Conservation (phyloP, 2,329 filamentous ascomycete species). For the Colletotrichum lentis region DNA sequence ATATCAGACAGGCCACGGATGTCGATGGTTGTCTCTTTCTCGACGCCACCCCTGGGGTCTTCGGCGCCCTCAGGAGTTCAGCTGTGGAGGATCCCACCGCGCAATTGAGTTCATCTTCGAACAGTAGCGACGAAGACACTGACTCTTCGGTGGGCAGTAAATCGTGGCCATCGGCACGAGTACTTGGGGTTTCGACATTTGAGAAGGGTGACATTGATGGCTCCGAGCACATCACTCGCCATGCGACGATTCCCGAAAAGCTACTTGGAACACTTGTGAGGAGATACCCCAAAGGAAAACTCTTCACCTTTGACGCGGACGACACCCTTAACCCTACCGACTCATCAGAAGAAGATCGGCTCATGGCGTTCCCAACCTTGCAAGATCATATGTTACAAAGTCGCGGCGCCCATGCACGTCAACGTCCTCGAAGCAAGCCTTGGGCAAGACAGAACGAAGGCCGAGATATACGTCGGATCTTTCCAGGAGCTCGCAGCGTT, state of each 20-base stretch:
- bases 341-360: conserved; percentile 27
- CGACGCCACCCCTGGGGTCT: background rate
- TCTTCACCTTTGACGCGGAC: conserved; percentile 45
- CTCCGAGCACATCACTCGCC: conserved; percentile 12
- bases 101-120: background rate
- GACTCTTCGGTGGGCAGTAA: background rate
- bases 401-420: background rate
- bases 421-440: background rate
- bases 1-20: conserved; percentile 7
- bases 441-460: conserved; percentile 19
- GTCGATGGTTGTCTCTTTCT: background rate
- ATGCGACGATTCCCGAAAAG: conserved; percentile 41
- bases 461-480: background rate
- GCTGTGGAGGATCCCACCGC: background rate
- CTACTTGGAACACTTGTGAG: conserved; percentile 45
- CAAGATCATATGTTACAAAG: background rate
- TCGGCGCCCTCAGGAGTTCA: background rate
- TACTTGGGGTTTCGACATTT: conserved; percentile 41
- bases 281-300: conserved; percentile 47
- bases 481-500: conserved; percentile 42
- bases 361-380: background rate
- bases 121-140: background rate
- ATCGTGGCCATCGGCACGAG: background rate
- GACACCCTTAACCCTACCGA: conserved; percentile 40
- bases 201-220: background rate